Evolutionary conservation across 1,284 basidiomycete genomes (phyloP).

Genomic region (Abortiporus biennis): DNA sequence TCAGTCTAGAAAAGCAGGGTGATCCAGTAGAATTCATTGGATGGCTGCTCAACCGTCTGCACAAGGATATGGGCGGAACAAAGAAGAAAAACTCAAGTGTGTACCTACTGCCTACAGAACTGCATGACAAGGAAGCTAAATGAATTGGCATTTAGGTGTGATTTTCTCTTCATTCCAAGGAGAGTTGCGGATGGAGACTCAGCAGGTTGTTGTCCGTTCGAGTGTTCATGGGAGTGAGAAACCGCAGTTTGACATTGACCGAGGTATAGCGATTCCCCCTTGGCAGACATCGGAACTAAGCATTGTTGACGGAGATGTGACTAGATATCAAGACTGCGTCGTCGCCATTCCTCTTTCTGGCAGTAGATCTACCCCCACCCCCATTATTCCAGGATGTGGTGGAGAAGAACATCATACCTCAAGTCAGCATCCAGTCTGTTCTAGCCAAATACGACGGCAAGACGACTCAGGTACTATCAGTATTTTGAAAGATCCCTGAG

Average conservation of each 20-base stretch:
- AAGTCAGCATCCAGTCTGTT: slow-evolving; percentile 88
- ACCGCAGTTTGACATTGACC: slow-evolving; percentile 86
- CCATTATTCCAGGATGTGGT: slow-evolving; percentile 94
- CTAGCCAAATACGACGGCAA: slow-evolving; percentile 95
- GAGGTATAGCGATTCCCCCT: slow-evolving; percentile 48
- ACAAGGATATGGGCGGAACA: slow-evolving; percentile 86
- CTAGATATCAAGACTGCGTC: slow-evolving; percentile 81
- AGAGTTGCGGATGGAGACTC: slow-evolving; percentile 87
- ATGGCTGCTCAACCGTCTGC: slow-evolving; percentile 93
- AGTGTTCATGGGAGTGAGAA: slow-evolving; percentile 67
- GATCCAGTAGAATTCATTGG: slow-evolving; percentile 96
- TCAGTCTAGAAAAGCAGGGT: slow-evolving; percentile 88
- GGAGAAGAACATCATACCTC: slow-evolving; percentile 98
- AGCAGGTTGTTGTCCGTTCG: slow-evolving; percentile 85
- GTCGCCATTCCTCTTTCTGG: slow-evolving; percentile 93
- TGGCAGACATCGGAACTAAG: no score
- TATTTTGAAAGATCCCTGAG: slow-evolving; percentile 8
- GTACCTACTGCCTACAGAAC: slow-evolving; percentile 22
- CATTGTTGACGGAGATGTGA: no score
- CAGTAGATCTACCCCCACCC: slow-evolving; percentile 92
- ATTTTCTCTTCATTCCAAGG: slow-evolving; percentile 95
- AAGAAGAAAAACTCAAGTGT: slow-evolving; percentile 84
- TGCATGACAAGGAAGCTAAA: no score
- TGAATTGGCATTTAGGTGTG: no score
- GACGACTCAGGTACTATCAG: slow-evolving; percentile 79